Evolutionary conservation across 257 asterid species (phyloP), one percentile per base, ranked within the genome.

Genomic region (Penstemon davidsonii): DNA sequence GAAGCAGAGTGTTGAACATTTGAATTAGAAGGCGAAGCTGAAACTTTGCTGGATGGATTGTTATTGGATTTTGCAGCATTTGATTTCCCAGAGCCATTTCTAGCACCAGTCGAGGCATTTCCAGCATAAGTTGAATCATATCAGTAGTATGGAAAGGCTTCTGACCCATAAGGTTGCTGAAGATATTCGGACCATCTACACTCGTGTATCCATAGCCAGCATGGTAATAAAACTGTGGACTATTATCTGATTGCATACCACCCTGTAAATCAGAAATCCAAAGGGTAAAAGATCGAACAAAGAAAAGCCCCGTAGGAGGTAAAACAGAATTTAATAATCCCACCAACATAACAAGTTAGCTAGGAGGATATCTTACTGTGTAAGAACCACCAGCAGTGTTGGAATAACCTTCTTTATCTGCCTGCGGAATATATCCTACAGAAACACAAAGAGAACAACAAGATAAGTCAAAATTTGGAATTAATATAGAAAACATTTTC

Each of bases 121-220:
- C 79, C 85, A 57, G 73, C 63, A 76, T 72, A 80, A 41, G 79
- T 55, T 4, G 80, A 67, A 65, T 81, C 88, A 79, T 86, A 81
- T 50, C 85, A 44, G 45, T 81, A 76, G 69, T 79, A 74, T 33
- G 88, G 85, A 72, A 81, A 71, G 60, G 86, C 64, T 10, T 86
- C 95, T 39, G 90, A 76, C 50, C 84, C 88, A 76, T 82, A 86
- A 2, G 89, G 80, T 49, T 78, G 90, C 74, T 77, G 88, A 65
- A 75, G 73, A 76, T 78, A 87, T 49, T 77, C 87, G 0, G 88
- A 44, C 88, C 91, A 64, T 88, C 91, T 25, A 66, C 64, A 4
- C 87, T 82, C 69, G 83, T 60, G 65, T 38, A 89, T 58, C 86
- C 86, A 63, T 81, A 81, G 53, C 91, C 81, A 47, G 94, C 92